Conservation (phyloP, 306 rosid species). For the Parietaria judaica region DNA sequence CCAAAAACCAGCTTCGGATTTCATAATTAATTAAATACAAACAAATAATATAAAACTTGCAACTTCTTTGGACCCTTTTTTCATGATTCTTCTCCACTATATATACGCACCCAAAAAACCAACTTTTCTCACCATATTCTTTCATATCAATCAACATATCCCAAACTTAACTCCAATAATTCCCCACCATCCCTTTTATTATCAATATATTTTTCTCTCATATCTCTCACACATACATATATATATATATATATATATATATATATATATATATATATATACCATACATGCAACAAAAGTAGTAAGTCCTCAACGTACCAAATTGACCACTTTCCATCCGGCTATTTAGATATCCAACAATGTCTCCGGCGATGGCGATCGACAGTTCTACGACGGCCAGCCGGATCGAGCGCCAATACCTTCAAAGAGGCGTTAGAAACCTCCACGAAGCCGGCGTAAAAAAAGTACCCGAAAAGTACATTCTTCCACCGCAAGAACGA, state of each 20-base stretch:
- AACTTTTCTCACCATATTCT: background rate
- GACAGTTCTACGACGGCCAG: background rate
- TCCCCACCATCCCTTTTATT: constrained; percentile 5
- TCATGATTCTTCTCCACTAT: background rate
- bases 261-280: too few species aligned
- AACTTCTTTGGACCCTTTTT: constrained; percentile 20
- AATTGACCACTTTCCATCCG: background rate
- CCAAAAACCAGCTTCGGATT: background rate
- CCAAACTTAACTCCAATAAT: constrained; percentile 5
- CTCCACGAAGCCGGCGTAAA: constrained; percentile 49
- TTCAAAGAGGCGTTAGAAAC: constrained; percentile 64
- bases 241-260: too few species aligned
- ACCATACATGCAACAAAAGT: background rate
- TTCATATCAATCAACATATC: constrained; percentile 1
- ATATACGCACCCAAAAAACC: constrained; percentile 6
- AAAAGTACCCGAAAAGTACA: constrained; percentile 49
- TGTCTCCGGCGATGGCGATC: constrained; percentile 49
- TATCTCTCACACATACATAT: too few species aligned
- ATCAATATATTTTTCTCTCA: background rate
- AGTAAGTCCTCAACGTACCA: background rate
- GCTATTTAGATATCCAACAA: constrained; percentile 9
- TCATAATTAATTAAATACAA: background rate
- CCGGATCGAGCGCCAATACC: background rate
- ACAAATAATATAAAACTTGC: constrained; percentile 18
- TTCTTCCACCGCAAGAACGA: constrained; percentile 55